Evolutionary conservation across 2,329 filamentous ascomycete species (phyloP), one percentile per base, ranked within the genome.

Genomic region (Sarocladium strictum): DNA sequence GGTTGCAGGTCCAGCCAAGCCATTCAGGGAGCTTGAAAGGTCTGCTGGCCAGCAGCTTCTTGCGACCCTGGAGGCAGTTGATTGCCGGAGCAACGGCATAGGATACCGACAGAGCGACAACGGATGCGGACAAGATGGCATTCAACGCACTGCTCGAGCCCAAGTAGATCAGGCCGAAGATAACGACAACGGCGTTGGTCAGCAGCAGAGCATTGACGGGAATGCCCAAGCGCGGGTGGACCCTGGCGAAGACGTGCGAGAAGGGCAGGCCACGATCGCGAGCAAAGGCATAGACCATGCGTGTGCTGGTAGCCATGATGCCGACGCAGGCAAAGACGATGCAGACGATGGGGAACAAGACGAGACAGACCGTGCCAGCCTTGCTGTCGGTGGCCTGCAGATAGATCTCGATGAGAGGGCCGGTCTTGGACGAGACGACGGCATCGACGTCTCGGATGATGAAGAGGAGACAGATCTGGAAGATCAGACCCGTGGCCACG

Each of bases 81-180:
- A 91, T 83, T 0, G 79, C 75, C 47, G 89, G 81, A 0, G 86
- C 86, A 41, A 89, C 86, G 26, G 79, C 86, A 63, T 90, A 90
- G 11, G 83, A 84, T n/a, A 89, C 71, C 7, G 83, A 80, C 0
- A 89, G 75, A 2, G 85, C 79, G 24, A 89, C 84, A 1, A 89
- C 85, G 0, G 83, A 84, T 0, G 84, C 79, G 0, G 83, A 80
- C 1, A 85, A 76, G 60, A 87, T 85, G 7, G 84, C 84, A 41
- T 84, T 86, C 67, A 88, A 86, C 0, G 85, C 84, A 59, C 76
- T 80, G 52, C 65, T 70, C 3, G 81, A 85, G 5, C 84, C 84
- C 9, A 89, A 75, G 67, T 86, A 85, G 57, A 90, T 84, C 55
- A 81, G 76, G 0, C 86, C 86, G 55, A 90, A 87, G 43, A 47